phyloP scores from a whole-genome alignment of 768 basidiomycete species.

The Paxillus involutus region DNA sequence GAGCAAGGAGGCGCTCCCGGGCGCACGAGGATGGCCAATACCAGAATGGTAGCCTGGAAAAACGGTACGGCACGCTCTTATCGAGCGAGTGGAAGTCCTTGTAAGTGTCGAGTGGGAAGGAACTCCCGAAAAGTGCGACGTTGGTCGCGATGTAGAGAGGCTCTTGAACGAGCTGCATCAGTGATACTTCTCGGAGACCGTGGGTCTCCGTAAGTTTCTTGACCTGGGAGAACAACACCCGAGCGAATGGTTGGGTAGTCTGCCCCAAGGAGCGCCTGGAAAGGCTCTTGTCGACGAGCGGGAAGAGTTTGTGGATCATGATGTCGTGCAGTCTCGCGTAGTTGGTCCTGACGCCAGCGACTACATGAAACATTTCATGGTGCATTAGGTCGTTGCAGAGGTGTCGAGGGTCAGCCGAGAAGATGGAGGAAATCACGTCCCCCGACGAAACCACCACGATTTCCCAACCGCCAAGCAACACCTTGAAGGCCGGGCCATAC shows the following conservation, averaged over 20 bases:
- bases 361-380: slow-evolving; percentile 7
- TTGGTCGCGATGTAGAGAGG: slow-evolving; percentile 21
- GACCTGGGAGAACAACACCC: slow-evolving; percentile 11
- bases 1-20: slow-evolving; percentile 5
- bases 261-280: slow-evolving; percentile 12
- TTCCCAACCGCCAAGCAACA: slow-evolving; percentile 17
- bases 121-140: slow-evolving; percentile 14
- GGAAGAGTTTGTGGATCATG: slow-evolving; percentile 20
- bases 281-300: slow-evolving; percentile 19
- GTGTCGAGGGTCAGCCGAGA: background rate
- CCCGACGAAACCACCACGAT: slow-evolving; percentile 16
- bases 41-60: slow-evolving; percentile 12
- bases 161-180: slow-evolving; percentile 13
- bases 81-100: slow-evolving; percentile 18
- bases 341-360: slow-evolving; percentile 11
- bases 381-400: slow-evolving; percentile 16
- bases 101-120: slow-evolving; percentile 20
- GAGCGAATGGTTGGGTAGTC: slow-evolving; percentile 12
- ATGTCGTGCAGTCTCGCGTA: slow-evolving; percentile 10
- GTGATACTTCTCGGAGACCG: slow-evolving; percentile 4
- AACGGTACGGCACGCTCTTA: slow-evolving; percentile 18
- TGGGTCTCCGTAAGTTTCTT: background rate
- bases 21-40: slow-evolving; percentile 14
- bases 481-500: slow-evolving; percentile 13
- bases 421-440: slow-evolving; percentile 10